Base-by-base conservation (phyloP, 345 rosid genomes). In the Bruguiera gymnorhiza region DNA sequence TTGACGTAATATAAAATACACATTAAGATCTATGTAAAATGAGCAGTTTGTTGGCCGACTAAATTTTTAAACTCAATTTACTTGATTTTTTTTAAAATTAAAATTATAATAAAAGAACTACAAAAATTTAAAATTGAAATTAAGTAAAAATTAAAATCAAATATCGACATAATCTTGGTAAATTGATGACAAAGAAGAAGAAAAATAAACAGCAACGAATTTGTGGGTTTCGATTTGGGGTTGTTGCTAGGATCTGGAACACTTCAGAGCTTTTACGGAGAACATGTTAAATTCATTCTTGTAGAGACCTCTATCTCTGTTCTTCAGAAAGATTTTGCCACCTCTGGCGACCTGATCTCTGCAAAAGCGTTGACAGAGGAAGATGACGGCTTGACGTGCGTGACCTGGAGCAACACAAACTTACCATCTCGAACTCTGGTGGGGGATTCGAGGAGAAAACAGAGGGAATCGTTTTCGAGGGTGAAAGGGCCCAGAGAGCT, bases 201-300 rank as follows among this genome's bases (percentile, higher is more conserved):
- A 59, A 11, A 62, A 59, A 16, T 69, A 8, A 32, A 6, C 55
- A 86, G 11, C 27, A 37, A 3, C 30, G 66, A 26, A n/a, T 43
- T 83, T 30, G 48, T 66, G 55, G 56, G 74, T 24, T 4, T 78
- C 82, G 81, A 6, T 36, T 83, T 65, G 60, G 79, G 39, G 67
- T 80, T 75, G 60, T 77, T 36, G 66, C 79, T 76, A 19, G 83
- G 15, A 57, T 53, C 97, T 85, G 1, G 99, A 92, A 63, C 97
- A 91, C 67, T 92, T 63, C 1, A 92, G 97, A 4, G 97, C 96
- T 54, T 91, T 91, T 0, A 92, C 92, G 1, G 97, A 89, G 61
- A 88, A 87, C 67, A 82, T 65, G 65, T 77, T 31, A 72, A 66
- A 69, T 90, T 34, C 10, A 68, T 67, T 4, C 19, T 43, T 10